A percentile compares a stretch with the other conserved stretches of the same genome.
phyloP scores from a whole-genome alignment of 2,329 filamentous ascomycete species.

The Aspergillus uvarum region DNA sequence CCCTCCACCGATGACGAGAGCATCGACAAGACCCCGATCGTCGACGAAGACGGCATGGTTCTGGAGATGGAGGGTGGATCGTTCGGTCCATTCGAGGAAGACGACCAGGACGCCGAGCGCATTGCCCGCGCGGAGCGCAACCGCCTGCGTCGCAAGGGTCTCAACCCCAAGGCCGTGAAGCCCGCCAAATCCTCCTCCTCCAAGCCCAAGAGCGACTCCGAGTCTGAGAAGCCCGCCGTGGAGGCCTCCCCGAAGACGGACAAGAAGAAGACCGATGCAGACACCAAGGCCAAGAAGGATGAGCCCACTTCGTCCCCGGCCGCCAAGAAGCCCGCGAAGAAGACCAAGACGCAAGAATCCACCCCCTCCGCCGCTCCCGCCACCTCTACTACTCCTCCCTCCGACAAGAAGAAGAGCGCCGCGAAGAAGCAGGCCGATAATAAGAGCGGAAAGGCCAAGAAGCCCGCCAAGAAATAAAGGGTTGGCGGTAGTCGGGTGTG shows the following conservation, averaged over 20 bases:
- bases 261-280: slow-evolving; percentile 23
- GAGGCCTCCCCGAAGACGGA: slow-evolving; percentile 9
- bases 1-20: slow-evolving; percentile 43
- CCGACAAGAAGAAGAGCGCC: slow-evolving; percentile 15
- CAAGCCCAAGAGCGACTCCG: slow-evolving; percentile 26
- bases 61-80: slow-evolving; percentile 47
- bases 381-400: background rate
- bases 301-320: slow-evolving; percentile 11
- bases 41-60: slow-evolving; percentile 38
- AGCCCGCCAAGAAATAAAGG: slow-evolving; percentile 29
- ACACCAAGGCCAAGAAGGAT: slow-evolving; percentile 23
- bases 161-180: slow-evolving; percentile 65
- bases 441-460: slow-evolving; percentile 24
- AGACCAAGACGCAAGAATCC: slow-evolving; percentile 6
- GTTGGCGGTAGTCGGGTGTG: background rate
- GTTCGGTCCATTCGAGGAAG: slow-evolving; percentile 74
- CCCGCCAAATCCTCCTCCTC: slow-evolving; percentile 20
- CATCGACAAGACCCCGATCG: slow-evolving; percentile 69
- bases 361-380: background rate
- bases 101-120: slow-evolving; percentile 68
- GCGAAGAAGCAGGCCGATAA: slow-evolving; percentile 25
- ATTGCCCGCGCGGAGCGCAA: slow-evolving; percentile 73
- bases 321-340: slow-evolving; percentile 22
- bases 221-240: slow-evolving; percentile 12
- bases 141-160: slow-evolving; percentile 69